Percentiles rank a stretch among this genome's conserved stretches.
Evolutionary conservation across 139 green algal genomes (phyloP).

Genomic region (Coccomyxa sp.): DNA sequence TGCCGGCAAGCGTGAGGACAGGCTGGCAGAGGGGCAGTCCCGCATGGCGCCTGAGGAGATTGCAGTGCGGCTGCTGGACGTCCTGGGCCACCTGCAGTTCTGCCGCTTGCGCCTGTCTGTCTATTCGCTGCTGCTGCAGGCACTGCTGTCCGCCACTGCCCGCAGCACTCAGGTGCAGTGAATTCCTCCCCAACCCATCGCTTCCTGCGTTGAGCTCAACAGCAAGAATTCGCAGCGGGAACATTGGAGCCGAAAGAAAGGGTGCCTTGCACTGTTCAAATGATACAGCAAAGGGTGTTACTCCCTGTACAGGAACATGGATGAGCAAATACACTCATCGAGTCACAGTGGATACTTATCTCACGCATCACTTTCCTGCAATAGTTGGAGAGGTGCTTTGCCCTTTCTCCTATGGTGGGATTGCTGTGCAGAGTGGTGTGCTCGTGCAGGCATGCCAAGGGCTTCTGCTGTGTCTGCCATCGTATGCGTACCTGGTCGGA

Average conservation of each 20-base stretch:
- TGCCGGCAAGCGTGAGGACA: neutral
- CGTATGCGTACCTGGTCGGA: slow-evolving; percentile 21
- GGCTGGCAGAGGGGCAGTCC: neutral
- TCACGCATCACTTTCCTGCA: too few relatives aligned
- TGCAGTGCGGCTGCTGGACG: slow-evolving; percentile 9
- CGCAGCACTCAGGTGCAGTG: neutral
- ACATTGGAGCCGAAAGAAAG: too few relatives aligned
- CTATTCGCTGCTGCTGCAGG: slow-evolving; percentile 24
- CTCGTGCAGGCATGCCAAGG: slow-evolving; percentile 1
- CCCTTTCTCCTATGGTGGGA: neutral
- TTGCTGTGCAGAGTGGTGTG: neutral
- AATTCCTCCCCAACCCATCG: too few relatives aligned
- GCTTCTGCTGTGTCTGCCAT: slow-evolving; percentile 17
- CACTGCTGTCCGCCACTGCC: slow-evolving; percentile 10
- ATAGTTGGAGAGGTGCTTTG: neutral
- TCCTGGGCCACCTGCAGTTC: slow-evolving; percentile 35
- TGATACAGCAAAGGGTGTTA: too few relatives aligned
- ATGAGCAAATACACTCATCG: too few relatives aligned
- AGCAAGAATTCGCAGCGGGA: too few relatives aligned
- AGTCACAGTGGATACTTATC: neutral
- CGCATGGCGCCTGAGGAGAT: neutral
- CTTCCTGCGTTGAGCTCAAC: too few relatives aligned
- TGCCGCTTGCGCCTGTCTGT: slow-evolving; percentile 20
- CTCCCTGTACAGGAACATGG: too few relatives aligned
- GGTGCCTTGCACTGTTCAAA: too few relatives aligned